These are phyloP conservation scores for Phylloboletellus chloephorus DNA, from an alignment of 1,284 basidiomycete genomes.

Conservation along the genomic window DNA sequence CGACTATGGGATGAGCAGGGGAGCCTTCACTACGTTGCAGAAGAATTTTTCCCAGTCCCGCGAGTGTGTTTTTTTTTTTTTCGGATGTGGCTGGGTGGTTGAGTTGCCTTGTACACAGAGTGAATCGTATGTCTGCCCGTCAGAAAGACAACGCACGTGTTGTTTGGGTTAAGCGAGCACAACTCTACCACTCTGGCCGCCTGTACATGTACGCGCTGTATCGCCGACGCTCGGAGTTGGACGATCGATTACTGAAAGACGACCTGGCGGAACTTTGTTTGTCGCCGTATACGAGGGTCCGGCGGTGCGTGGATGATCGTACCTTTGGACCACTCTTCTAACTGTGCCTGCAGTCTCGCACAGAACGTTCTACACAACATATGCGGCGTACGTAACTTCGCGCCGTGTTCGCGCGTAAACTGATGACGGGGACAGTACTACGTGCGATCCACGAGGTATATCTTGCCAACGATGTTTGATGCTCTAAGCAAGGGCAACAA, in stretches of 20 bases:
- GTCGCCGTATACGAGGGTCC: slow-evolving; percentile 77
- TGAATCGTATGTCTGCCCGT: slow-evolving; percentile 62
- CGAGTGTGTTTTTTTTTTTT: slow-evolving; percentile 47
- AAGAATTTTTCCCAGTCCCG: slow-evolving; percentile 64
- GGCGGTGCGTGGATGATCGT: slow-evolving; percentile 45
- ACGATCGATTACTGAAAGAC: slow-evolving; percentile 67
- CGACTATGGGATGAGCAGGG: slow-evolving; percentile 63
- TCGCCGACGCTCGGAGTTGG: slow-evolving; percentile 73
- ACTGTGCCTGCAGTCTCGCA: slow-evolving; percentile 49
- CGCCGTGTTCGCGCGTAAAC: background rate
- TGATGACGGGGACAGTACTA: slow-evolving; percentile 54
- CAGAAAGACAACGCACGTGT: slow-evolving; percentile 74
- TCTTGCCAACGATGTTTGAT: slow-evolving; percentile 61
- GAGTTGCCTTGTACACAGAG: slow-evolving; percentile 33
- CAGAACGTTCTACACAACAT: slow-evolving; percentile 69
- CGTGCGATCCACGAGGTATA: slow-evolving; percentile 73
- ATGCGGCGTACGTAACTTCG: slow-evolving; percentile 47
- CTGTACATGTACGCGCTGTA: slow-evolving; percentile 78
- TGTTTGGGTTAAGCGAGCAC: slow-evolving; percentile 76
- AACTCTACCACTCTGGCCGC: slow-evolving; percentile 67
- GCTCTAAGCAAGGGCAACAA: slow-evolving; percentile 73
- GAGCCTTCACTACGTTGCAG: slow-evolving; percentile 55
- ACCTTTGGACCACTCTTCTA: slow-evolving; percentile 1
- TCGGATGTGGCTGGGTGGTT: background rate
- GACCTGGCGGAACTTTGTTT: slow-evolving; percentile 83